Conservation (phyloP, 108 stramenopile genomes). For the Aurantiochytrium sp. region DNA sequence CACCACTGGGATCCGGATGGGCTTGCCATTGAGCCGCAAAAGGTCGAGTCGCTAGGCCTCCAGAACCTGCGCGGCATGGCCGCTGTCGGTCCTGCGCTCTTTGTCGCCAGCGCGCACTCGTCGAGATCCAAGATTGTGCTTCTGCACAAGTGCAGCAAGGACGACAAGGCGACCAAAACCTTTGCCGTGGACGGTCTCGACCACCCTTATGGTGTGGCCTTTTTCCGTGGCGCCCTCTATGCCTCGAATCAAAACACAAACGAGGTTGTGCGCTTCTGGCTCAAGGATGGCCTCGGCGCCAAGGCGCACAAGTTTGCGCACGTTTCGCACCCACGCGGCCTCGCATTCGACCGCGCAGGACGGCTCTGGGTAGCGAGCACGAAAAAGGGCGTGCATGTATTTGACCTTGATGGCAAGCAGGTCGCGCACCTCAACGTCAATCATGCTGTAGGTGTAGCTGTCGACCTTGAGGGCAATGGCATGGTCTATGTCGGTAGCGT, state of each 20-base stretch:
- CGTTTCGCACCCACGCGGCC: neutral
- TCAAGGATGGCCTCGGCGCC: neutral
- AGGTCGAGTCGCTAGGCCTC: neutral
- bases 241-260: neutral
- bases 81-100: neutral
- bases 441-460: neutral
- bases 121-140: neutral
- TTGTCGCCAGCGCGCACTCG: neutral
- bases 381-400: neutral
- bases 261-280: neutral
- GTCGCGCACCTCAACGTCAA: neutral
- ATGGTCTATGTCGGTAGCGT: neutral
- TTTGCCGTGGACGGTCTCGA: neutral
- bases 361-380: neutral
- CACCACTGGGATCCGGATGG: neutral
- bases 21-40: neutral
- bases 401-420: neutral
- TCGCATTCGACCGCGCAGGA: neutral
- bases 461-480: neutral
- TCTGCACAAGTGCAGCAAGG: neutral
- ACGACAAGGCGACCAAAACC: neutral
- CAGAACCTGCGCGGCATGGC: neutral
- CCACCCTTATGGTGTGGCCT: neutral
- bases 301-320: neutral
- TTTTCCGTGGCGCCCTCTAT: neutral